Percentiles rank a stretch among this genome's conserved stretches.
phyloP scores from a whole-genome alignment of 2,329 filamentous ascomycete species.

The Hypocrella siamensis region DNA sequence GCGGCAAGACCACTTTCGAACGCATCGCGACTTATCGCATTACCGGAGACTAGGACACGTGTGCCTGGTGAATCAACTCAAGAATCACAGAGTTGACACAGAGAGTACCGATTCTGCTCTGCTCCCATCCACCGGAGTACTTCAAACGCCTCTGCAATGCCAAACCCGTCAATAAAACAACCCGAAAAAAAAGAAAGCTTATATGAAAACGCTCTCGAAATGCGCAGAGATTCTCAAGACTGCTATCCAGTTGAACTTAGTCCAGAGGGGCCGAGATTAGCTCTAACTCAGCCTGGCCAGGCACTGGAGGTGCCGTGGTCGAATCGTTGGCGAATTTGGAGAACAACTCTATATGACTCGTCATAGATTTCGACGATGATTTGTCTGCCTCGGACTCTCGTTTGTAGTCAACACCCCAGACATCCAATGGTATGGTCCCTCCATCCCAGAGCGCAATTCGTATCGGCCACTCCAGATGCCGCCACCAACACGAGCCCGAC shows the following conservation, averaged over 20 bases:
- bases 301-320: conserved; percentile 10
- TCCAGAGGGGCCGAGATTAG: conserved; percentile 18
- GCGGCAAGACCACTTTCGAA: too few relatives aligned
- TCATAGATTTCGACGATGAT: conserved; percentile 18
- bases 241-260: conserved; percentile 7
- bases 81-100: too few relatives aligned
- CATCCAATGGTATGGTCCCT: conserved; percentile 33
- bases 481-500: conserved; percentile 43
- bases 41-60: too few relatives aligned
- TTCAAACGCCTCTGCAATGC: too few relatives aligned
- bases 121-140: too few relatives aligned
- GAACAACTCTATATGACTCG: conserved; percentile 24
- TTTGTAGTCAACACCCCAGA: conserved; percentile 39
- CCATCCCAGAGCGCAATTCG: conserved; percentile 42
- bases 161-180: too few relatives aligned
- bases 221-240: too few relatives aligned
- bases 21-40: too few relatives aligned
- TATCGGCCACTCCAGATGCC: conserved; percentile 44
- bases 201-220: too few relatives aligned
- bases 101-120: too few relatives aligned
- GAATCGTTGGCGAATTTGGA: conserved; percentile 18
- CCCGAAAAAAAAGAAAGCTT: too few relatives aligned
- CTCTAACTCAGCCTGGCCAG: conserved; percentile 15
- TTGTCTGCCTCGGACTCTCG: conserved; percentile 21
- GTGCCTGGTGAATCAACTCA: too few relatives aligned